Evolutionary conservation across 2,329 filamentous ascomycete genomes (phyloP).

Genomic region (Tolypocladium endophyticum): DNA sequence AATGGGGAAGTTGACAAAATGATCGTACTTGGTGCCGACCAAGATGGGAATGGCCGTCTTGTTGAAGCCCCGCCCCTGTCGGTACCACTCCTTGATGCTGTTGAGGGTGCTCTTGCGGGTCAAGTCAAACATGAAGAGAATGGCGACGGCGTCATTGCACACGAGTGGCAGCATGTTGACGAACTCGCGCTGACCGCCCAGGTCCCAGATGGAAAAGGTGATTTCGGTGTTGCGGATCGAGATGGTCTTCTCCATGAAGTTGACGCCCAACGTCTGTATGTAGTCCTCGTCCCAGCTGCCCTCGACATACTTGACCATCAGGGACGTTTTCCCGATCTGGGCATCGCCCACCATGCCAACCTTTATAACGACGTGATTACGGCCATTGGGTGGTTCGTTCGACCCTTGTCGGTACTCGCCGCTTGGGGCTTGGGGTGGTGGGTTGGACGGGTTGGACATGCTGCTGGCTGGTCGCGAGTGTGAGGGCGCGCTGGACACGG

Average conservation of each 20-base stretch:
- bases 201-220: conserved; percentile 98
- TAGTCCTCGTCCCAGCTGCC: conserved; percentile 99
- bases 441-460: conserved; percentile 30
- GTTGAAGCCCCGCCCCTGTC: conserved; percentile 95
- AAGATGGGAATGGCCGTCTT: conserved; percentile 99
- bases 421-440: conserved; percentile 24
- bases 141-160: conserved; percentile 96
- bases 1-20: conserved; percentile 96
- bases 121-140: conserved; percentile 98
- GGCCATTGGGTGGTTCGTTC: conserved; percentile 31
- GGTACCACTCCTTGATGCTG: conserved; percentile 99
- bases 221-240: conserved; percentile 99
- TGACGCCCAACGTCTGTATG: conserved; percentile 96
- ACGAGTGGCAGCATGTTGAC: conserved; percentile 99
- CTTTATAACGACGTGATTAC: conserved; percentile 88
- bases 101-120: conserved; percentile 97
- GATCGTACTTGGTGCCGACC: conserved; percentile 96
- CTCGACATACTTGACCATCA: conserved; percentile 99
- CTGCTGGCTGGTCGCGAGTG: conserved; percentile 46
- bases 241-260: conserved; percentile 99
- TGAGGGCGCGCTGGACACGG: conserved; percentile 30
- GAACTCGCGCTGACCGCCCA: conserved; percentile 95
- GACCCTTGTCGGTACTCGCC: conserved; percentile 32
- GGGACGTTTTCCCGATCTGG: conserved; percentile 95
- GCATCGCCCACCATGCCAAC: conserved; percentile 99